Base-by-base conservation (phyloP, 345 rosid genomes). In the Acer negundo region DNA sequence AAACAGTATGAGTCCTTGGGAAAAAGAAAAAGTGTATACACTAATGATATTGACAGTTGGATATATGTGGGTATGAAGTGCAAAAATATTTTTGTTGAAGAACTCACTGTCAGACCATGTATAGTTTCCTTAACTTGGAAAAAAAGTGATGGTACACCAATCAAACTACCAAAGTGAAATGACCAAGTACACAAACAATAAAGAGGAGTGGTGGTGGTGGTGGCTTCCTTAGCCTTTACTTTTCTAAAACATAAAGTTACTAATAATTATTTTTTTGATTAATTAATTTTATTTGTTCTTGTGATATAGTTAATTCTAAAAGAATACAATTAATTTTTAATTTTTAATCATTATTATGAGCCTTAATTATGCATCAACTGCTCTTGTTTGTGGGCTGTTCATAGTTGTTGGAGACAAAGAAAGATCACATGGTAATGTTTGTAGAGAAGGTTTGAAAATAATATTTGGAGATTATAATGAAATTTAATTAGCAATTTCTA, bases 171-270 rank as follows among this genome's bases (percentile, higher is more conserved):
- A 40, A 72, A 63, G 24, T 67, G 75, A 75, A 74, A 71, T 55
- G 75, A 69, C 62, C 10, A 68, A 74, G 72, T 76, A 67, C 69
- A 72, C 64, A 70, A 59, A 38, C n/a, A 19, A 22, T 26, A 35
- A 10, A 16, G 64, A 24, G 16, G 58, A 46, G 46, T 9, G 46
- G 46, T 42, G 7, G 19, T 53, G 20, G n/a, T 16, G 56, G 12
- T 3, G 42, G 63, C 58, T 89, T 73, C 59, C 92, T 87, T 89
- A 19, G 79, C 10, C 74, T 78, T 78, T 84, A 86, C 90, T 86
- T 86, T 75, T 86, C 90, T 75, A 86, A 80, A 82, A 70, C 86
- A 85, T 76, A 84, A 86, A 85, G 88, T 72, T 53, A 69, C 75
- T 77, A 67, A 51, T 81, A 10, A 82, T 62, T 58, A 23, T 11